These are phyloP conservation scores for Cinchona pubescens DNA, from an alignment of 257 asterid species.

Conservation along the genomic window DNA sequence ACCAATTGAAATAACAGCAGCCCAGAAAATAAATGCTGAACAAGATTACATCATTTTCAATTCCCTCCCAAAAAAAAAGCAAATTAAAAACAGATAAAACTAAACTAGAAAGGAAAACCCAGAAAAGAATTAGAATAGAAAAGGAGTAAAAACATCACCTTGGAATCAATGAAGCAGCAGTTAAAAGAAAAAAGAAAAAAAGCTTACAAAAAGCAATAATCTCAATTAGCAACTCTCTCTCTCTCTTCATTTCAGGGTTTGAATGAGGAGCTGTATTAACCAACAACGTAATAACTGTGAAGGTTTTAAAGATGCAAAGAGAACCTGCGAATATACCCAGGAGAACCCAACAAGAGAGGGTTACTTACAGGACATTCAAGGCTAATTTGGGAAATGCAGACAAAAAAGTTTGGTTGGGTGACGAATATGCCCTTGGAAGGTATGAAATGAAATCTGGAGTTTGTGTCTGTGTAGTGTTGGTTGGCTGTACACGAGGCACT, in stretches of 20 bases:
- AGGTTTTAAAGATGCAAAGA: slow-evolving; percentile 20
- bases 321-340: slow-evolving; percentile 52
- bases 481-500: slow-evolving; percentile 23
- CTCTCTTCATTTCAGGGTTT: no score
- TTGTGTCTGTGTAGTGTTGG: slow-evolving; percentile 22
- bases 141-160: slow-evolving; percentile 39
- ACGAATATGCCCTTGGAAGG: slow-evolving; percentile 44
- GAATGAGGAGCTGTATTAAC: slow-evolving; percentile 1
- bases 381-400: slow-evolving; percentile 32
- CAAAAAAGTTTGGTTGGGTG: not conserved
- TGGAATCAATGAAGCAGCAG: slow-evolving; percentile 23
- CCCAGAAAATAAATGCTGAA: slow-evolving; percentile 12
- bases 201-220: slow-evolving; percentile 20
- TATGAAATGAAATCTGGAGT: slow-evolving; percentile 22
- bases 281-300: slow-evolving; percentile 17
- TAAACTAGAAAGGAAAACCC: not conserved
- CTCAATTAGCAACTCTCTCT: slow-evolving; percentile 20
- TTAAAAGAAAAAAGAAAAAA: no score
- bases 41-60: slow-evolving; percentile 24
- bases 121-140: slow-evolving; percentile 16
- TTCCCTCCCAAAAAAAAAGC: not conserved
- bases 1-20: slow-evolving; percentile 20
- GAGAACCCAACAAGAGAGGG: slow-evolving; percentile 25
- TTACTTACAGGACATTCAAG: slow-evolving; percentile 18
- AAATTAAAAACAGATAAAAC: not conserved